Evolutionary conservation across 2,329 filamentous ascomycete species (phyloP).

Genomic region (Plenodomus biglobosus): DNA sequence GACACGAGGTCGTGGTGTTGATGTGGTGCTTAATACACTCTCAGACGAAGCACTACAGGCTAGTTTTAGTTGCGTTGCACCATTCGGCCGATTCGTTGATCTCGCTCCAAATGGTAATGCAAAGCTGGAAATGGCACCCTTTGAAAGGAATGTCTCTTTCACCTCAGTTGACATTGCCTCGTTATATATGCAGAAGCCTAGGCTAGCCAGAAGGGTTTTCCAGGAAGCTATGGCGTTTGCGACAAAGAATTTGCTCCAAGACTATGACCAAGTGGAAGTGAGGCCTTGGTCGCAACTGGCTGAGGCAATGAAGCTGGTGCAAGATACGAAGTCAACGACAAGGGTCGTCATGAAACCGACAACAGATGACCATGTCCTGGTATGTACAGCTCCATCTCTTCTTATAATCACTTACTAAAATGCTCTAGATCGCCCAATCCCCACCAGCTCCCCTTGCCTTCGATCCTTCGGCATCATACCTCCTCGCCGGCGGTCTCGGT

Average conservation of each 20-base stretch:
- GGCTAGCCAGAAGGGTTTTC: constrained; percentile 7
- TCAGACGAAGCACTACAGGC: constrained; percentile 34
- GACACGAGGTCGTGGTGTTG: constrained; percentile 31
- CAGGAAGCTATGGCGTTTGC: constrained; percentile 7
- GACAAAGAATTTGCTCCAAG: background rate
- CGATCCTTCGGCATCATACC: constrained; percentile 12
- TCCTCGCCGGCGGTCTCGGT: constrained; percentile 23
- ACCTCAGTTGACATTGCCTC: constrained; percentile 10
- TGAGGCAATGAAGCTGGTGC: constrained; percentile 15
- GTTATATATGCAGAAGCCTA: constrained; percentile 4
- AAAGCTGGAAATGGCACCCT: constrained; percentile 23
- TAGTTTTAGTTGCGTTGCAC: constrained; percentile 51
- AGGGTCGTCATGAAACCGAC: constrained; percentile 8
- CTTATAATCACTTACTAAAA: background rate
- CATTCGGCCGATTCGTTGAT: constrained; percentile 24
- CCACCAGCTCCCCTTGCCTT: constrained; percentile 2
- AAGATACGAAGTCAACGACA: constrained; percentile 8
- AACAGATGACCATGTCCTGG: constrained; percentile 5
- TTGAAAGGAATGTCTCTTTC: constrained; percentile 15
- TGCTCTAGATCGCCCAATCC: constrained; percentile 1
- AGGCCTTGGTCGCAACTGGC: constrained; percentile 11
- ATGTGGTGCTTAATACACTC: constrained; percentile 34
- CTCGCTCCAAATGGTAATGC: constrained; percentile 8
- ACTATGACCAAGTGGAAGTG: background rate
- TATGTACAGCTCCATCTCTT: background rate